phyloP scores from a whole-genome alignment of 2,329 filamentous ascomycete genomes.

The Pseudogymnoascus verrucosus region DNA sequence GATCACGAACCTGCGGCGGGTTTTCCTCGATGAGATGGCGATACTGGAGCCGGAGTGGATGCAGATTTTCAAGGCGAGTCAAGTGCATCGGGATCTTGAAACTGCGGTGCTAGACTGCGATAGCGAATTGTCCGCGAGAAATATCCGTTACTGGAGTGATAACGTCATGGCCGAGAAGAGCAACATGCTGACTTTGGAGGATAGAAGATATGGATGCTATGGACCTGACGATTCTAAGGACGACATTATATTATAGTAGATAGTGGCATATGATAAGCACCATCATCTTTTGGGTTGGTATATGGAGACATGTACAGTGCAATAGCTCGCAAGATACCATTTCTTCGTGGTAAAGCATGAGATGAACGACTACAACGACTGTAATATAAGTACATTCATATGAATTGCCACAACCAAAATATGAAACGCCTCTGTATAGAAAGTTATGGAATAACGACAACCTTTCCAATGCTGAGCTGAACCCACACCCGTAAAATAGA shows the following conservation, averaged over 20 bases:
- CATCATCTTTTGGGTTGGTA: neutral
- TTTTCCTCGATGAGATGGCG: no score
- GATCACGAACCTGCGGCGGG: no score
- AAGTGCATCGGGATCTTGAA: no score
- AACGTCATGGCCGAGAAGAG: neutral
- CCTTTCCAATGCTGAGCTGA: neutral
- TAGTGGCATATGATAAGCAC: neutral
- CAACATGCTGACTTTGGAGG: neutral
- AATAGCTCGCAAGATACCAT: neutral
- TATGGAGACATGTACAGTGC: neutral
- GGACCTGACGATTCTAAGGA: neutral
- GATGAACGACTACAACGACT: neutral
- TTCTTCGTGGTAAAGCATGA: neutral
- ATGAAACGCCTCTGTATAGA: neutral
- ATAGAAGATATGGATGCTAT: neutral
- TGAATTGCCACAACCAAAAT: neutral
- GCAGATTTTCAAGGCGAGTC: no score
- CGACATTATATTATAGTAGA: neutral
- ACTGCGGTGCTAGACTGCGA: slow-evolving; percentile 17
- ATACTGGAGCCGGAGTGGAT: no score
- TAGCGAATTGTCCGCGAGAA: neutral
- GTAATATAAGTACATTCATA: neutral
- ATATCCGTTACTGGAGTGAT: neutral
- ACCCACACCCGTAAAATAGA: neutral
- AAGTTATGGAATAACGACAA: neutral